Evolutionary conservation across 2,329 filamentous ascomycete genomes (phyloP).

Genomic region (Stagonosporopsis rhizophila): DNA sequence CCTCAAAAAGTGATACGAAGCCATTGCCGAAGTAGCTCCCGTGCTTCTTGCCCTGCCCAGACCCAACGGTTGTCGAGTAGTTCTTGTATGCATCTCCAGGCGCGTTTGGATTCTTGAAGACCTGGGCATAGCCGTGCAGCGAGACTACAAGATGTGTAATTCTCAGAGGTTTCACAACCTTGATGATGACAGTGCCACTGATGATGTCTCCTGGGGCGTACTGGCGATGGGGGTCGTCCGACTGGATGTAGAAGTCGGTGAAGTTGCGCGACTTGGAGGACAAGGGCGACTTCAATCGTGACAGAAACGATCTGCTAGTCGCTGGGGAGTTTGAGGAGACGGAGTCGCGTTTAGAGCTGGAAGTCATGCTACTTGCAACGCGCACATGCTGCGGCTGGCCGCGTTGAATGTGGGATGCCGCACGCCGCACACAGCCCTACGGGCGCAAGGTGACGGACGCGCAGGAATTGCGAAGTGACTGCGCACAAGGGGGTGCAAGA

Average conservation of each 20-base stretch:
- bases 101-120: constrained; percentile 74
- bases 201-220: constrained; percentile 79
- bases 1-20: constrained; percentile 81
- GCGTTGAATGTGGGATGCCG: constrained; percentile 27
- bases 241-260: constrained; percentile 78
- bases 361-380: constrained; percentile 49
- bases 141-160: constrained; percentile 82
- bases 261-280: constrained; percentile 67
- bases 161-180: constrained; percentile 74
- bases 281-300: constrained; percentile 64
- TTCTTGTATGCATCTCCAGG: constrained; percentile 61
- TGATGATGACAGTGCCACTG: constrained; percentile 74
- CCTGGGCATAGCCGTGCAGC: constrained; percentile 79
- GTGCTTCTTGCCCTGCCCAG: constrained; percentile 60
- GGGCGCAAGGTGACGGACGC: constrained; percentile 6
- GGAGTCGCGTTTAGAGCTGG: constrained; percentile 45
- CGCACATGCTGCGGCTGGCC: constrained; percentile 50
- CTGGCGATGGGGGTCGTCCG: constrained; percentile 78
- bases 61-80: constrained; percentile 59
- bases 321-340: constrained; percentile 38
- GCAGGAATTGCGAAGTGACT: background rate
- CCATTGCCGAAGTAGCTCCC: constrained; percentile 75
- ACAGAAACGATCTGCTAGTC: constrained; percentile 53
- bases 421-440: constrained; percentile 12
- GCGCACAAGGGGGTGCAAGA: background rate